Conservation (phyloP, 768 basidiomycete species). For the Leccinum boreale region DNA sequence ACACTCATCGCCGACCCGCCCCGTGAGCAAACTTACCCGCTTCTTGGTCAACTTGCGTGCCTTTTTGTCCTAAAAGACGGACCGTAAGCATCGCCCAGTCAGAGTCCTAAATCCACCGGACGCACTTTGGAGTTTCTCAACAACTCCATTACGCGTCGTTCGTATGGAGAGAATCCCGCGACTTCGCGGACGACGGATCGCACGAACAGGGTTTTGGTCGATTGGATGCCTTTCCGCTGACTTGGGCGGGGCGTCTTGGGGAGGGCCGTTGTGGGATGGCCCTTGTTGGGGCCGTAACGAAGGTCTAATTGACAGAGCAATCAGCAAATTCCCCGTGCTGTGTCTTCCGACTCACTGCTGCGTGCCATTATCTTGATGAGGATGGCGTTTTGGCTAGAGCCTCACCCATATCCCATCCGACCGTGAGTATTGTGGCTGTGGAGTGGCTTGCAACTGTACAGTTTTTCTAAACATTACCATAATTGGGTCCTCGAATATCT, state of each 20-base stretch:
- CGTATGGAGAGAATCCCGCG: slow-evolving; percentile 95
- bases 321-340: neutral
- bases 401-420: slow-evolving; percentile 14
- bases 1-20: neutral
- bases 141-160: slow-evolving; percentile 97
- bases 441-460: slow-evolving; percentile 60
- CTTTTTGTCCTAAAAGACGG: slow-evolving; percentile 82
- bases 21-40: slow-evolving; percentile 62
- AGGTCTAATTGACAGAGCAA: slow-evolving; percentile 52
- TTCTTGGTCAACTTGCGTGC: slow-evolving; percentile 99
- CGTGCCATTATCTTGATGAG: slow-evolving; percentile 71
- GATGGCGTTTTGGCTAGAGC: slow-evolving; percentile 21
- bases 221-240: slow-evolving; percentile 89
- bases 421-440: slow-evolving; percentile 41
- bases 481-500: slow-evolving; percentile 2
- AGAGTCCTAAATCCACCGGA: neutral
- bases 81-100: neutral
- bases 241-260: slow-evolving; percentile 72
- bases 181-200: slow-evolving; percentile 94
- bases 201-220: slow-evolving; percentile 90
- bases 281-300: slow-evolving; percentile 82
- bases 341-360: slow-evolving; percentile 54
- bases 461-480: slow-evolving; percentile 31
- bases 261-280: slow-evolving; percentile 85
- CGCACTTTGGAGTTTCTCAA: slow-evolving; percentile 94